Conservation (phyloP, 2,329 filamentous ascomycete species). For the Paradendryphiella salina region DNA sequence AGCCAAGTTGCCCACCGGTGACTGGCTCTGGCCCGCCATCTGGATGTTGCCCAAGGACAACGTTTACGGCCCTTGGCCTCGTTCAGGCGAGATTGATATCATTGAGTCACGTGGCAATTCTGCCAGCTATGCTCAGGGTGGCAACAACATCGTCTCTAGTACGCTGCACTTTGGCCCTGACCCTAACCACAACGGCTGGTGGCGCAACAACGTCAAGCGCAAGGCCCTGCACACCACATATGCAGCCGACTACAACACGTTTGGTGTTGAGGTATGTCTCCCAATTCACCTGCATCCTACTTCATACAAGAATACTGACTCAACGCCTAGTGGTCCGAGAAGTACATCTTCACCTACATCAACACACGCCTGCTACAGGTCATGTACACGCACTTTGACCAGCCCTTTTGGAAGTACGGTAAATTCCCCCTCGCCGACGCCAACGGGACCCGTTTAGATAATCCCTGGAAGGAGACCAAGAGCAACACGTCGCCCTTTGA, state of each 20-base stretch:
- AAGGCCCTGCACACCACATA: slow-evolving; percentile 75
- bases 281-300: background rate
- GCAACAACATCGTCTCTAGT: slow-evolving; percentile 79
- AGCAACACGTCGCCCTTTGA: slow-evolving; percentile 72
- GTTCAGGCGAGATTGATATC: slow-evolving; percentile 83
- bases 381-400: slow-evolving; percentile 72
- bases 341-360: slow-evolving; percentile 86
- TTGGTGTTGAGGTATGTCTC: slow-evolving; percentile 65
- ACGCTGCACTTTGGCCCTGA: slow-evolving; percentile 83
- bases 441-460: slow-evolving; percentile 67
- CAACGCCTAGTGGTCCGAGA: slow-evolving; percentile 68
- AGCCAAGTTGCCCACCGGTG: slow-evolving; percentile 73
- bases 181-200: slow-evolving; percentile 73
- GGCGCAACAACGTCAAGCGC: slow-evolving; percentile 79
- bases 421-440: slow-evolving; percentile 64
- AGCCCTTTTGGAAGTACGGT: slow-evolving; percentile 69
- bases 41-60: slow-evolving; percentile 80
- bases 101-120: slow-evolving; percentile 82
- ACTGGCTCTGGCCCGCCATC: slow-evolving; percentile 92
- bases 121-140: slow-evolving; percentile 72
- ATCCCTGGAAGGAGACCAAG: slow-evolving; percentile 67
- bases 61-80: slow-evolving; percentile 76
- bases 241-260: slow-evolving; percentile 70
- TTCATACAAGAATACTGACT: slow-evolving; percentile 4
- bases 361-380: slow-evolving; percentile 79